Base-by-base conservation (phyloP, 2,329 filamentous ascomycete species). In the Aspergillus ochraceoroseus region DNA sequence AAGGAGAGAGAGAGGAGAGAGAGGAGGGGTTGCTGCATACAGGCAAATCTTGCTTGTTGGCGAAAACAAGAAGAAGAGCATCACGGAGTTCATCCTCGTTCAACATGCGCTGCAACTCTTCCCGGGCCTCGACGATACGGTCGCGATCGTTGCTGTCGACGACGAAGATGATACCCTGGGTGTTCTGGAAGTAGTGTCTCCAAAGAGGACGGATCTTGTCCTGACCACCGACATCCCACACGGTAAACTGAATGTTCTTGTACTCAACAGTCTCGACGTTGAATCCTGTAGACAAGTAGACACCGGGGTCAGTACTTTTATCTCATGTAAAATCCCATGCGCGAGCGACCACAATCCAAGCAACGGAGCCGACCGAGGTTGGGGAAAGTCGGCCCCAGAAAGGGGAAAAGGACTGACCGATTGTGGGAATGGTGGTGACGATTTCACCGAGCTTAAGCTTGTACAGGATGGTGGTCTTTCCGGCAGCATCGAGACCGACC, bases 171-270 rank as follows among this genome's bases (percentile, higher is more conserved):
- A 98, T 90, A 70, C 92, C 92, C 74, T 98, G 92, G 57, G 92
- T 98, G 74, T 94, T 94, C 74, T 94, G 89, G 83, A 96, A 98
- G 78, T 98, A 98, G 74, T 96, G 92, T 76, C 92, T 88, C 92
- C 92, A 98, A 65, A 98, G 78, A 66, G 92, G 92, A 70, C 92
- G 83, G 69, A 98, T 98, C 86, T 96, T 96, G 82, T 98, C 92
- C 79, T 98, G 92, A 71, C 92, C 92, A 78, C 92, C 92, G 65
- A 98, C 92, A 77, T 96, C 92, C 92, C 92, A 98, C 68, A 98
- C 92, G 70, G 90, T 96, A 80, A 98, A 98, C 70, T 95, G 88
- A 64, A 95, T 95, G 82, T 98, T 98, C 82, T 95, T 95, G 80
- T 96, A 96, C 70, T 94, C 89, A 70, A 98, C 92, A 41, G 92